phyloP scores from a whole-genome alignment of 352 stramenopile genomes.

The Halophytophthora polymorphica region DNA sequence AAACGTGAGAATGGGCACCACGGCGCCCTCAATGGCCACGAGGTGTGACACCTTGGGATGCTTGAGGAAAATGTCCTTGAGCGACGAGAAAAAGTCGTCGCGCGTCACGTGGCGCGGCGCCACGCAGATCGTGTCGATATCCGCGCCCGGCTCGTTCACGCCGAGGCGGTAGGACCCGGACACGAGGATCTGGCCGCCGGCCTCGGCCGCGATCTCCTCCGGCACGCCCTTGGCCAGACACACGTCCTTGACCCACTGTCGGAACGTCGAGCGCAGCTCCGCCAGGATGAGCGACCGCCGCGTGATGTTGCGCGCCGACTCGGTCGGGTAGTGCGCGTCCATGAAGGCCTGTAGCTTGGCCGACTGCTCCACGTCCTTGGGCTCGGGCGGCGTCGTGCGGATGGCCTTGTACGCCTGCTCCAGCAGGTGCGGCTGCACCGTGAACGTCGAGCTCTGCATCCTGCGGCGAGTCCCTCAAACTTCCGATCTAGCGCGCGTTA shows the following conservation, averaged over 20 bases:
- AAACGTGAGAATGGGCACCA: slow-evolving; percentile 98
- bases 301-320: slow-evolving; percentile 79
- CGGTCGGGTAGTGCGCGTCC: slow-evolving; percentile 75
- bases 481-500: too few relatives aligned
- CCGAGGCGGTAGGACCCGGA: slow-evolving; percentile 94
- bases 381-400: slow-evolving; percentile 77
- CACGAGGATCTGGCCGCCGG: slow-evolving; percentile 85
- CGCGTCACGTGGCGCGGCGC: slow-evolving; percentile 93
- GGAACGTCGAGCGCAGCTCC: slow-evolving; percentile 81
- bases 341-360: slow-evolving; percentile 80
- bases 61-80: slow-evolving; percentile 90
- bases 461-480: neutral
- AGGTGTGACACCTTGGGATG: slow-evolving; percentile 91
- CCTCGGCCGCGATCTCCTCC: slow-evolving; percentile 82
- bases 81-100: slow-evolving; percentile 96
- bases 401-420: slow-evolving; percentile 90
- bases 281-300: slow-evolving; percentile 81
- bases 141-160: slow-evolving; percentile 95
- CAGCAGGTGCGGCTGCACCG: slow-evolving; percentile 67
- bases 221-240: slow-evolving; percentile 82
- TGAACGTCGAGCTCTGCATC: slow-evolving; percentile 70
- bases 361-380: slow-evolving; percentile 83
- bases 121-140: slow-evolving; percentile 98
- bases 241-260: slow-evolving; percentile 82
- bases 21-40: slow-evolving; percentile 84